phyloP scores from a whole-genome alignment of 495 filamentous ascomycete genomes.

The Aspergillus incahuasiensis region DNA sequence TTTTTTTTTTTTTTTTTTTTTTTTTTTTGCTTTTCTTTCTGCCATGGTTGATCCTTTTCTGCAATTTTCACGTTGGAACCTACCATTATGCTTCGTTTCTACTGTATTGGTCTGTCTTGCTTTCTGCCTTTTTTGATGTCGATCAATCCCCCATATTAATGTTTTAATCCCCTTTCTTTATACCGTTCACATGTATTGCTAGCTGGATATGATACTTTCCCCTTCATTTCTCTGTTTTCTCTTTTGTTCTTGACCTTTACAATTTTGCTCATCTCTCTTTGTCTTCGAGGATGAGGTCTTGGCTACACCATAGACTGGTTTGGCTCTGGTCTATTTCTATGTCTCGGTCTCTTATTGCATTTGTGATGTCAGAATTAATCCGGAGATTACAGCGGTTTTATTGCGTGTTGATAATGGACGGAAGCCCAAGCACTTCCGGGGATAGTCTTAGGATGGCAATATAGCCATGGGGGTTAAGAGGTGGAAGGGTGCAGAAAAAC shows the following conservation, averaged over 20 bases:
- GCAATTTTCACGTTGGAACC: constrained; percentile 12
- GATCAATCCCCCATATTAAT: constrained; percentile 26
- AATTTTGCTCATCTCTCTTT: constrained; percentile 14
- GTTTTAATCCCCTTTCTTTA: constrained; percentile 30
- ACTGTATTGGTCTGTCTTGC: constrained; percentile 13
- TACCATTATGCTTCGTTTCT: constrained; percentile 19
- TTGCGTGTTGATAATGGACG: constrained; percentile 12
- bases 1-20: no score
- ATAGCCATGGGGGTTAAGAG: constrained; percentile 15
- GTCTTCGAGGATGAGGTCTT: constrained; percentile 17
- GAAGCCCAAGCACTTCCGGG: constrained; percentile 10
- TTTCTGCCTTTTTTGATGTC: constrained; percentile 16
- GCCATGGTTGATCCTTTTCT: constrained; percentile 23
- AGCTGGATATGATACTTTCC: constrained; percentile 37
- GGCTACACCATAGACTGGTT: constrained; percentile 23
- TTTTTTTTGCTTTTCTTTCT: constrained; percentile 9
- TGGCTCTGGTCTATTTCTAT: constrained; percentile 20
- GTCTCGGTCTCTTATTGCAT: constrained; percentile 20
- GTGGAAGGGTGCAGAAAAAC: constrained; percentile 7
- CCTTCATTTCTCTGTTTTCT: constrained; percentile 13
- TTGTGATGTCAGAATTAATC: constrained; percentile 24
- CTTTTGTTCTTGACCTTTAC: constrained; percentile 13
- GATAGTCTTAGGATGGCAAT: constrained; percentile 13
- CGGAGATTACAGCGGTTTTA: constrained; percentile 14
- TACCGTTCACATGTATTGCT: constrained; percentile 42